Evolutionary conservation across 768 basidiomycete genomes (phyloP).

Genomic region (Filobasidium wieringae): DNA sequence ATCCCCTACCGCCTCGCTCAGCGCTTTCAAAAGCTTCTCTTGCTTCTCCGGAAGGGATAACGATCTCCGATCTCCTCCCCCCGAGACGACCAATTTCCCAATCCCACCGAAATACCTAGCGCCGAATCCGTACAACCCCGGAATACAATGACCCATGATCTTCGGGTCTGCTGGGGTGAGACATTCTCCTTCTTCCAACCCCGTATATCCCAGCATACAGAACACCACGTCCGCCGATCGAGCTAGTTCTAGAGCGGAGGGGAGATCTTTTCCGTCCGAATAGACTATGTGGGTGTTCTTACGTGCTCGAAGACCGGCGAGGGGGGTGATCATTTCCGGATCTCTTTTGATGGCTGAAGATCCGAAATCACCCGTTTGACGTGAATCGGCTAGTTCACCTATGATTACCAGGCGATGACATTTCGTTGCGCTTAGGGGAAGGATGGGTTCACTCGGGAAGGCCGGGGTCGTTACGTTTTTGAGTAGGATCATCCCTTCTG

Average conservation of each 20-base stretch:
- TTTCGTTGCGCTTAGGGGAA: neutral
- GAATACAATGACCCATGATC: no score
- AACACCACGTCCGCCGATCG: neutral
- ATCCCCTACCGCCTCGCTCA: neutral
- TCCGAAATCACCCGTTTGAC: neutral
- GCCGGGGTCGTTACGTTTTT: neutral
- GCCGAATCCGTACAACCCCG: neutral
- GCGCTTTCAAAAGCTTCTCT: neutral
- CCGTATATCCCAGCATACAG: slow-evolving; percentile 1
- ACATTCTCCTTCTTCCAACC: slow-evolving; percentile 1
- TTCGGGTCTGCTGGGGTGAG: neutral
- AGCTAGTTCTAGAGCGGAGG: neutral
- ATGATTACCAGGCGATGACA: neutral
- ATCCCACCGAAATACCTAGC: neutral
- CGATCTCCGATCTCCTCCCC: neutral
- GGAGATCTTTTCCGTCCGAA: neutral
- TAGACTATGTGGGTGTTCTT: neutral
- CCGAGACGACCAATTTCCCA: neutral
- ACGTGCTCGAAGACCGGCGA: neutral
- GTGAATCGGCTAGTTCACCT: neutral
- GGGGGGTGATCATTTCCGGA: neutral
- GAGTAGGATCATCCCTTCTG: neutral
- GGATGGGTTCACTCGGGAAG: neutral
- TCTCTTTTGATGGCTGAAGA: neutral
- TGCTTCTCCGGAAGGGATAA: neutral